phyloP scores from a whole-genome alignment of 2,329 filamentous ascomycete genomes.

The Botrytis cinerea region DNA sequence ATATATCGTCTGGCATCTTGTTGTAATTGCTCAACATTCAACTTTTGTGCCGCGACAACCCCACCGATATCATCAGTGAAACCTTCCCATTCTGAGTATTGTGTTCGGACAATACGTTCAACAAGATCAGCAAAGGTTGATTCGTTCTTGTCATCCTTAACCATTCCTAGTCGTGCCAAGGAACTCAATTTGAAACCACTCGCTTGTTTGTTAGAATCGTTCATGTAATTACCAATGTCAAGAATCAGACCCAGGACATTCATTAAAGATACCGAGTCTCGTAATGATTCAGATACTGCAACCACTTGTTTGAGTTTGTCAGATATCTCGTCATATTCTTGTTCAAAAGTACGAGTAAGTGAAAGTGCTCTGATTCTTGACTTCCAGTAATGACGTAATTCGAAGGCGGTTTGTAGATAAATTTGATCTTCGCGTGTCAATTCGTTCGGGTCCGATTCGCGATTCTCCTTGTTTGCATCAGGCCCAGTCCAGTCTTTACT shows the following conservation, averaged over 20 bases:
- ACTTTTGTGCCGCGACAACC: conserved; percentile 78
- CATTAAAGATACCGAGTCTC: conserved; percentile 91
- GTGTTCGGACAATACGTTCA: conserved; percentile 92
- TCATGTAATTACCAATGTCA: conserved; percentile 99
- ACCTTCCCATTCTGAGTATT: conserved; percentile 93
- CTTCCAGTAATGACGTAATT: conserved; percentile 98
- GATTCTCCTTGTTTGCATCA: conserved; percentile 71
- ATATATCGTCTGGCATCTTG: conserved; percentile 89
- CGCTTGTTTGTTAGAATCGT: conserved; percentile 97
- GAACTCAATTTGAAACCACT: conserved; percentile 97
- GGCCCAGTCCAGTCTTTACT: conserved; percentile 95
- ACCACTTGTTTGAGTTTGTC: conserved; percentile 85
- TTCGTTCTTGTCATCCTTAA: conserved; percentile 99
- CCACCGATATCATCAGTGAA: conserved; percentile 83
- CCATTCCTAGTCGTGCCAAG: conserved; percentile 88
- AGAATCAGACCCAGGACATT: conserved; percentile 94
- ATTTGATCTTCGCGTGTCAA: conserved; percentile 95
- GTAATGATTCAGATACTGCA: conserved; percentile 80
- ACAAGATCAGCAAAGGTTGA: conserved; percentile 94
- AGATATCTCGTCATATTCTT: conserved; percentile 89
- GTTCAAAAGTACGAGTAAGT: conserved; percentile 79
- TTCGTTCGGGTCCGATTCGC: conserved; percentile 84
- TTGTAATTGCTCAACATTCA: conserved; percentile 92
- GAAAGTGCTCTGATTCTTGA: conserved; percentile 89
- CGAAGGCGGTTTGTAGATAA: conserved; percentile 88